Evolutionary conservation across 2,329 filamentous ascomycete genomes (phyloP), one percentile per base, ranked within the genome.

Genomic region (Scedosporium minutisporum): DNA sequence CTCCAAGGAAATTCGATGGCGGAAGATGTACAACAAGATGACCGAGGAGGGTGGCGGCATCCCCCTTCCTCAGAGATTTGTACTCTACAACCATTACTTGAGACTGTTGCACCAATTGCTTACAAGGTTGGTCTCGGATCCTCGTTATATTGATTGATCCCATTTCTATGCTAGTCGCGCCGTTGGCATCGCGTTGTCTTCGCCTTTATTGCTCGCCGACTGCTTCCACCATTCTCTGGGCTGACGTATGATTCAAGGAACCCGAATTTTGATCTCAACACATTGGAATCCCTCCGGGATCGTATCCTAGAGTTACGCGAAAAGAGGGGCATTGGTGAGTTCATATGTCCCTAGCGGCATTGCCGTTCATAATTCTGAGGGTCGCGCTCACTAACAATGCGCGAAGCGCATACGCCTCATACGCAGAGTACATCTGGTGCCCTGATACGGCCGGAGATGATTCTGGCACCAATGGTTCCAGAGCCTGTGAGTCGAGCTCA

Each of bases 11-110:
- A 73, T 76, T 42, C 77, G 83, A 62, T 87, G 85, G 84, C 77
- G 78, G 51, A 78, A 77, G 66, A 86, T 87, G 82, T 84, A 81
- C 68, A 77, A 85, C 69, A 72, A 74, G 4, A 78, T 87, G 77
- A 77, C 76, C 6, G 75, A 79, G 25, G 81, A 86, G 68, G 78
- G 78, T 3, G 78, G 75, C 2, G 81, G 80, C 0, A 76, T 83
- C 38, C 74, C 75, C 5, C 72, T 87, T 1, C 78, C 78, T 1
- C 77, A 80, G 16, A 75, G 83, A 6, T 86, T 87, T 64, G 70
- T 77, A 29, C 75, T 84, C 62, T 86, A 84, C 68, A 83, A 84
- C 65, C 75, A 80, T 60, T 85, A 82, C 65, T 69, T 87, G 57
- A 70, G 72, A 2, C 71, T 80, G 33, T 70, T 86, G 33, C 74